Evolutionary conservation across 129 eudicot genomes (phyloP).

Genomic region (Pulicaria dysenterica): DNA sequence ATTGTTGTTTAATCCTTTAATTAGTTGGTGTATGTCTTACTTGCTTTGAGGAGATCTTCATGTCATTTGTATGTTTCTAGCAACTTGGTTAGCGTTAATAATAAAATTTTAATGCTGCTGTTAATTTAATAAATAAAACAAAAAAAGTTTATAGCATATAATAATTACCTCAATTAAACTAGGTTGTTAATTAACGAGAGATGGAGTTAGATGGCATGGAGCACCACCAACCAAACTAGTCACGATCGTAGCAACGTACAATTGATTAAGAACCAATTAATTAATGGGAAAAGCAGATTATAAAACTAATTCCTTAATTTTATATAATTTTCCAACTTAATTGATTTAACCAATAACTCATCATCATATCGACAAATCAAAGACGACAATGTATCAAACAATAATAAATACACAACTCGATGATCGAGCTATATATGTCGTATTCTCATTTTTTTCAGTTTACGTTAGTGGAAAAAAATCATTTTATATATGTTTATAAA

Average conservation of each 20-base stretch:
- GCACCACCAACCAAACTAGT: constrained; percentile 7
- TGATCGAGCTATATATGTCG: background rate
- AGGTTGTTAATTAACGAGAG: too few relatives aligned
- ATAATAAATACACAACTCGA: background rate
- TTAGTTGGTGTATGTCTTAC: too few relatives aligned
- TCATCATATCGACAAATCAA: constrained; percentile 16
- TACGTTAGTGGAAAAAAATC: background rate
- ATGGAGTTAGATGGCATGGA: too few relatives aligned
- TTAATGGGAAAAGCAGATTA: background rate
- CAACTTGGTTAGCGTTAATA: too few relatives aligned
- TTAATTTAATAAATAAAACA: too few relatives aligned
- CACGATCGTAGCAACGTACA: constrained; percentile 24
- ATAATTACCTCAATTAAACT: too few relatives aligned
- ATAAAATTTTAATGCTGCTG: too few relatives aligned
- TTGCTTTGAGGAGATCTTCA: too few relatives aligned
- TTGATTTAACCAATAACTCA: background rate
- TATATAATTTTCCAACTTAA: constrained; percentile 31
- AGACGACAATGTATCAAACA: constrained; percentile 19
- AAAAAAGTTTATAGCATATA: too few relatives aligned
- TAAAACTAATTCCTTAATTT: background rate
- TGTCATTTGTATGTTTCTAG: too few relatives aligned
- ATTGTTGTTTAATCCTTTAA: too few relatives aligned
- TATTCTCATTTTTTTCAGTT: constrained; percentile 10
- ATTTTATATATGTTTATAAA: background rate
- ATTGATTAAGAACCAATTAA: background rate